These are phyloP conservation scores for Phylloporus rhodoxanthus DNA, from an alignment of 768 basidiomycete species.

Conservation along the genomic window DNA sequence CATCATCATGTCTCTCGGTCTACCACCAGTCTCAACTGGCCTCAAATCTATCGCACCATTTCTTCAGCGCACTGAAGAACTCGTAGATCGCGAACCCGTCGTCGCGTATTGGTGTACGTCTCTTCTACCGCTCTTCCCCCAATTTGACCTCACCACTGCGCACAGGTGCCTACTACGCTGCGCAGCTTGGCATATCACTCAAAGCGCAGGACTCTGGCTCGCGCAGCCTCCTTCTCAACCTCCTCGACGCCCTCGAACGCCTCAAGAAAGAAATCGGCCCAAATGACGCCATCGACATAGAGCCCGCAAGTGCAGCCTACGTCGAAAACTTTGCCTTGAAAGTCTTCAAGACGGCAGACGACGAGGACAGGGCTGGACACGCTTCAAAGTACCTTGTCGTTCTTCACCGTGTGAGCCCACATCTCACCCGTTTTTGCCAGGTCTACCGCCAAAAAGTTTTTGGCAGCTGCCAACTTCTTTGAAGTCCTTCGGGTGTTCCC, in stretches of 20 bases:
- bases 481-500: slow-evolving; percentile 81
- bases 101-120: slow-evolving; percentile 93
- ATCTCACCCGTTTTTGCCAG: slow-evolving; percentile 36
- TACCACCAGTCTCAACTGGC: slow-evolving; percentile 54
- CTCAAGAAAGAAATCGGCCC: slow-evolving; percentile 71
- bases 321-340: slow-evolving; percentile 92
- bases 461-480: slow-evolving; percentile 92
- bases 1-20: slow-evolving; percentile 36
- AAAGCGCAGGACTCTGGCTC: slow-evolving; percentile 61
- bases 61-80: slow-evolving; percentile 86
- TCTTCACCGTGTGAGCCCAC: neutral
- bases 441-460: slow-evolving; percentile 88
- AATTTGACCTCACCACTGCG: neutral
- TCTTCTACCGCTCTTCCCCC: neutral
- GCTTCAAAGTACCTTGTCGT: slow-evolving; percentile 58
- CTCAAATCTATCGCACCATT: slow-evolving; percentile 72
- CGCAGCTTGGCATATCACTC: slow-evolving; percentile 76
- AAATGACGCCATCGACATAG: slow-evolving; percentile 77
- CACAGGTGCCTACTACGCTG: slow-evolving; percentile 84
- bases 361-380: slow-evolving; percentile 76
- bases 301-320: slow-evolving; percentile 78
- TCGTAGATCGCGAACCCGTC: slow-evolving; percentile 74
- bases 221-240: slow-evolving; percentile 60
- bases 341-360: slow-evolving; percentile 86
- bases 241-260: slow-evolving; percentile 73